Conservation (phyloP, 140 eudicot genomes). For the Anethum foeniculum region DNA sequence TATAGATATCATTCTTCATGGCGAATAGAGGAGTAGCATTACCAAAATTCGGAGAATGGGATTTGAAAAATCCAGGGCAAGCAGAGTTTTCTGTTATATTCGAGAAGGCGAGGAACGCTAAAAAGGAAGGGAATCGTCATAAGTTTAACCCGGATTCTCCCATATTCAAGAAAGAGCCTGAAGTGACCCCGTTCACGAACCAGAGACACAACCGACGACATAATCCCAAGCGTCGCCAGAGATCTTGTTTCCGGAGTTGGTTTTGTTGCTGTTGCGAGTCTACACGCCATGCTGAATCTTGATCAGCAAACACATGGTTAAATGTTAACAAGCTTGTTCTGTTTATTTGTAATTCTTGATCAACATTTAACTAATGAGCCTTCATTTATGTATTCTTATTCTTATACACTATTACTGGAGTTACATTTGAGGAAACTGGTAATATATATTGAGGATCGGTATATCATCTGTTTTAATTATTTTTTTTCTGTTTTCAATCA, state of each 20-base stretch:
- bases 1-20: neutral
- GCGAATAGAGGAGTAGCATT: conserved; percentile 13
- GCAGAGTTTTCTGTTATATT: conserved; percentile 32
- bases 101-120: conserved; percentile 35
- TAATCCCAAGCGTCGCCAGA: neutral
- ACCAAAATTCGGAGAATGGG: conserved; percentile 59
- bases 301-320: neutral
- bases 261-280: neutral
- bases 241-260: neutral
- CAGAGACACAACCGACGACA: neutral
- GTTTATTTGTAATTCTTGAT: neutral
- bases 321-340: neutral
- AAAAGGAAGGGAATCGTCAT: conserved; percentile 15
- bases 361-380: neutral
- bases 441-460: neutral
- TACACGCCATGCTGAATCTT: neutral
- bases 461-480: neutral
- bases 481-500: neutral
- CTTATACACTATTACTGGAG: neutral
- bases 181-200: neutral
- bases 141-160: conserved; percentile 5
- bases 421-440: neutral
- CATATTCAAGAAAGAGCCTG: neutral
- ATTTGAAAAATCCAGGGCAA: conserved; percentile 36
- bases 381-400: neutral